A percentile compares a stretch with the other conserved stretches of the same genome.
phyloP scores from a whole-genome alignment of 306 rosid species.

The Erythrophleum fordii region DNA sequence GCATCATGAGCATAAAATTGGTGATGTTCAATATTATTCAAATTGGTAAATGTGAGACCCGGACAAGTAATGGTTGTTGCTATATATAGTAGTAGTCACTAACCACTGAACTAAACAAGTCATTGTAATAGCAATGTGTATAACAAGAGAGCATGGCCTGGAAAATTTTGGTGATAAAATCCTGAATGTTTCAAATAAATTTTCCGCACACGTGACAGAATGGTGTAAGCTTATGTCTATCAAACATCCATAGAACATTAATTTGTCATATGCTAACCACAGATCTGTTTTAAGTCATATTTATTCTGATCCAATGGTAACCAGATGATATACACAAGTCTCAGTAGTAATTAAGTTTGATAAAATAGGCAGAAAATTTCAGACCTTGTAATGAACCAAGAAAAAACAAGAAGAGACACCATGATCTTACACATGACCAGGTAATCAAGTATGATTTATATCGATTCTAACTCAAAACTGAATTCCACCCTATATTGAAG shows the following conservation, averaged over 20 bases:
- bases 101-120: background rate
- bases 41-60: background rate
- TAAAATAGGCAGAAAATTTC: too few species aligned
- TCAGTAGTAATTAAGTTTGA: too few species aligned
- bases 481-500: too few species aligned
- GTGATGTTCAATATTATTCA: constrained; percentile 7
- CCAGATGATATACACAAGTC: too few species aligned
- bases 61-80: background rate
- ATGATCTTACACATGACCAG: too few species aligned
- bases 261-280: background rate
- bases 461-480: too few species aligned
- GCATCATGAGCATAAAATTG: background rate
- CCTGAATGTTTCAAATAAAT: too few species aligned
- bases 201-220: background rate
- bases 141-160: background rate
- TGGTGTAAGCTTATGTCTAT: background rate
- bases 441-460: too few species aligned
- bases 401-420: too few species aligned
- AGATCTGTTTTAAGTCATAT: background rate
- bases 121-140: background rate
- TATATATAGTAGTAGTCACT: background rate
- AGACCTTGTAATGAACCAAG: too few species aligned
- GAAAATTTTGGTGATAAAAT: background rate
- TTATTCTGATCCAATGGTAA: background rate
- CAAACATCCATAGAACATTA: background rate